These are phyloP conservation scores for Ottelia alismoides DNA, from an alignment of 106 monocot species.

Conservation along the genomic window DNA sequence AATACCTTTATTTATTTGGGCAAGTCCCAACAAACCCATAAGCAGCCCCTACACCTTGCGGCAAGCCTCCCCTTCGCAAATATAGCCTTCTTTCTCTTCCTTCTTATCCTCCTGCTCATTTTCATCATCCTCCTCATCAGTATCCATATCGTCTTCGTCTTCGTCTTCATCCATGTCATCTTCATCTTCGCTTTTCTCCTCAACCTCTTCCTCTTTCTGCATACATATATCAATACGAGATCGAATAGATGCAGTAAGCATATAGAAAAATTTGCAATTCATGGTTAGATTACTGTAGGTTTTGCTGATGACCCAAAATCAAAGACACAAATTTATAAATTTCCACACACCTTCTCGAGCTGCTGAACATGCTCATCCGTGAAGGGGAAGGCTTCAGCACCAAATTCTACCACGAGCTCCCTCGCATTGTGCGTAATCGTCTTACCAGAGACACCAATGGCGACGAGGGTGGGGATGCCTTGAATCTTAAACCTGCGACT, in stretches of 20 bases:
- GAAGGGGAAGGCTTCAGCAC: conserved; percentile 36
- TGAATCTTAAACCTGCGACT: conserved; percentile 37
- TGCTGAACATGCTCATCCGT: conserved; percentile 1
- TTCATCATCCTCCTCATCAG: not conserved
- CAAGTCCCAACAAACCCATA: too few relatives aligned
- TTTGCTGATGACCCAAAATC: too few relatives aligned
- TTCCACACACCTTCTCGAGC: too few relatives aligned
- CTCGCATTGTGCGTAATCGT: conserved; percentile 47
- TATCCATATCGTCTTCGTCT: not conserved
- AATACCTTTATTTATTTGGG: too few relatives aligned
- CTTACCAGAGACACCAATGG: conserved; percentile 31
- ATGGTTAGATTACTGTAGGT: too few relatives aligned
- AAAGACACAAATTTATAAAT: too few relatives aligned
- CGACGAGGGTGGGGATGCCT: conserved; percentile 60
- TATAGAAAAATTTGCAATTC: too few relatives aligned
- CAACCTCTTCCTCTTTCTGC: too few relatives aligned
- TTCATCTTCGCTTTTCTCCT: not conserved
- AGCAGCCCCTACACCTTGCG: too few relatives aligned
- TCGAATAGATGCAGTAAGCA: too few relatives aligned
- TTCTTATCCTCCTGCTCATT: not conserved
- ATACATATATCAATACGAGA: too few relatives aligned
- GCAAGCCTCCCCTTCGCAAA: conserved; percentile 5
- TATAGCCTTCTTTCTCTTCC: not conserved
- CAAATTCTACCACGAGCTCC: conserved; percentile 26
- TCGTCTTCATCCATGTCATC: not conserved